Conservation (phyloP, 2,329 filamentous ascomycete genomes). For the Aureobasidium melanogenum region DNA sequence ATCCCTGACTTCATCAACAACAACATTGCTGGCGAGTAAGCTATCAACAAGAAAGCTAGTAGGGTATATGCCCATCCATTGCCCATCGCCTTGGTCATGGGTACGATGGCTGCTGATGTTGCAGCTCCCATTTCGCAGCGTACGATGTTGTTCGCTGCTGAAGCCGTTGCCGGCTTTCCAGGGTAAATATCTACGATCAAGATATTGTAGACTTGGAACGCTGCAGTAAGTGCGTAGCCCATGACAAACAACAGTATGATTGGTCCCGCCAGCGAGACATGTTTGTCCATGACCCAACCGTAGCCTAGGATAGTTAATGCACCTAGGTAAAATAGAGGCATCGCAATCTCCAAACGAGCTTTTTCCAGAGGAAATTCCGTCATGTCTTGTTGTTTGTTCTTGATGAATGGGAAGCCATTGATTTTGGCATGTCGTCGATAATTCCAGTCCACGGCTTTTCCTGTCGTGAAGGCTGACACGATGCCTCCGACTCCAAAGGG, state of each 20-base stretch:
- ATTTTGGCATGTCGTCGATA: slow-evolving; percentile 29
- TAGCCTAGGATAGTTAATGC: slow-evolving; percentile 29
- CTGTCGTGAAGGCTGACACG: slow-evolving; percentile 31
- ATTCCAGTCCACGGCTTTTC: slow-evolving; percentile 36
- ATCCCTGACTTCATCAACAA: slow-evolving; percentile 20
- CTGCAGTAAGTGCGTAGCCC: slow-evolving; percentile 30
- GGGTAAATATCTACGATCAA: slow-evolving; percentile 40
- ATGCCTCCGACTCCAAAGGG: slow-evolving; percentile 33
- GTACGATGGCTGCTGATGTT: slow-evolving; percentile 30
- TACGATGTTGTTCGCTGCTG: slow-evolving; percentile 36
- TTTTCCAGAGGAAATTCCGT: slow-evolving; percentile 35
- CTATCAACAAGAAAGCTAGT: slow-evolving; percentile 21
- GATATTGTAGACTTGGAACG: slow-evolving; percentile 37
- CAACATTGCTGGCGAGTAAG: slow-evolving; percentile 16
- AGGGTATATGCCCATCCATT: slow-evolving; percentile 35
- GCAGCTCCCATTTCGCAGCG: slow-evolving; percentile 37
- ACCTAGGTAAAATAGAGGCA: slow-evolving; percentile 29
- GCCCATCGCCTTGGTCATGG: slow-evolving; percentile 31
- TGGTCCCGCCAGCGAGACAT: slow-evolving; percentile 21
- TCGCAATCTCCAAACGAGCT: slow-evolving; percentile 32
- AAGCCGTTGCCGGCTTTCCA: slow-evolving; percentile 31
- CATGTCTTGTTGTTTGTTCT: slow-evolving; percentile 30
- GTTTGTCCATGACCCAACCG: slow-evolving; percentile 32
- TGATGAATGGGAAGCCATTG: slow-evolving; percentile 25
- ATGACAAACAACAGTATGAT: slow-evolving; percentile 22